These are phyloP conservation scores for Artemisia tridentata DNA, from an alignment of 129 eudicot genomes.

Conservation along the genomic window DNA sequence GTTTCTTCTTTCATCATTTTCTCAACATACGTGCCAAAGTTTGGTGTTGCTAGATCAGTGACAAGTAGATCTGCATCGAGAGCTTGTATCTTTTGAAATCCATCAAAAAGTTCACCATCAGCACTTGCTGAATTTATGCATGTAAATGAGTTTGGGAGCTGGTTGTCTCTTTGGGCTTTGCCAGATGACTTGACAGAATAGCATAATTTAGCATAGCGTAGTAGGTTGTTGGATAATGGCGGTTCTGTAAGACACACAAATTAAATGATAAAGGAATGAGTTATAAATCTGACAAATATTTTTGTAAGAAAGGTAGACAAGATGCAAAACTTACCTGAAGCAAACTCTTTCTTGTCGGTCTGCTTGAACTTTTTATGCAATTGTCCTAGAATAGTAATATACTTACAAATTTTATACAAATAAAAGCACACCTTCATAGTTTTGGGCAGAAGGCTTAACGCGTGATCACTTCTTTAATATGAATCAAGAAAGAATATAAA, in stretches of 20 bases:
- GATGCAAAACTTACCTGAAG: neutral
- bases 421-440: slow-evolving; percentile 4
- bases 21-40: slow-evolving; percentile 48
- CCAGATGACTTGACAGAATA: neutral
- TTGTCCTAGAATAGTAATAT: too few relatives aligned
- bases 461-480: neutral
- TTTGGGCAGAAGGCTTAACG: slow-evolving; percentile 10
- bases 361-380: neutral
- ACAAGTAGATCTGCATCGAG: slow-evolving; percentile 29
- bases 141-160: neutral
- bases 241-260: neutral
- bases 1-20: slow-evolving; percentile 47
- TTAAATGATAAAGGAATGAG: neutral
- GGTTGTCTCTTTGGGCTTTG: neutral
- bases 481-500: neutral
- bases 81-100: slow-evolving; percentile 59
- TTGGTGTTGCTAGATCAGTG: slow-evolving; percentile 55
- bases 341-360: neutral
- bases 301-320: neutral
- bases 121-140: neutral
- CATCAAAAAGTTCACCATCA: slow-evolving; percentile 18
- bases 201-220: neutral
- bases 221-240: neutral
- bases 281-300: neutral
- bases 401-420: neutral